Conservation (phyloP, 1,139 yeast genomes). For the Hemisphaericaspora subhashii region DNA sequence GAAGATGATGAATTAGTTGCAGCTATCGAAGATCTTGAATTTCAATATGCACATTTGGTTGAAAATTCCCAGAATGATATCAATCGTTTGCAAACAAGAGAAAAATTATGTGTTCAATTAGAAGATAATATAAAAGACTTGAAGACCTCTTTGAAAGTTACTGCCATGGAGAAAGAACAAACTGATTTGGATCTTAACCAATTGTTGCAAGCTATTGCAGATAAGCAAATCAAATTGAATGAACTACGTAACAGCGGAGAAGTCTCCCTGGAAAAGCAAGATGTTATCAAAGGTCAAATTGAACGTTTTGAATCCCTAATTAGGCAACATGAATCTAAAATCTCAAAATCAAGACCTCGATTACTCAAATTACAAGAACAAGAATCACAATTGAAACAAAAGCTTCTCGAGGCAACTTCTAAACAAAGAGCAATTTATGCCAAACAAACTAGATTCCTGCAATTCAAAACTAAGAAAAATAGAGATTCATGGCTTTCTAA, state of each 20-base stretch:
- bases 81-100: slow-evolving; percentile 48
- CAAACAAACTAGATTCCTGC: slow-evolving; percentile 71
- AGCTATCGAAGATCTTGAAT: slow-evolving; percentile 63
- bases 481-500: slow-evolving; percentile 70
- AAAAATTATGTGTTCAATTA: slow-evolving; percentile 43
- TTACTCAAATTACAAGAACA: slow-evolving; percentile 36
- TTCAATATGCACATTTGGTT: slow-evolving; percentile 53
- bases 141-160: slow-evolving; percentile 36
- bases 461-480: slow-evolving; percentile 54
- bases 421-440: slow-evolving; percentile 66
- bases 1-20: slow-evolving; percentile 64
- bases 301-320: slow-evolving; percentile 22
- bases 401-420: slow-evolving; percentile 46
- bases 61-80: slow-evolving; percentile 46
- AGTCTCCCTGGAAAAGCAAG: slow-evolving; percentile 17
- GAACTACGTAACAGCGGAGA: slow-evolving; percentile 23
- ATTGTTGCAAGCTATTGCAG: slow-evolving; percentile 37
- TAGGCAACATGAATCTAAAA: slow-evolving; percentile 21
- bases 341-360: slow-evolving; percentile 38
- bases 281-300: slow-evolving; percentile 19
- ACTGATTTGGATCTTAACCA: slow-evolving; percentile 52
- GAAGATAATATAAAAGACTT: slow-evolving; percentile 48
- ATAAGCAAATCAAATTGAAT: slow-evolving; percentile 41
- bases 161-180: slow-evolving; percentile 52
- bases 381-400: slow-evolving; percentile 42